A percentile compares a stretch with the other conserved stretches of the same genome.
Evolutionary conservation across 495 filamentous ascomycete genomes (phyloP).

Genomic region (Lasiosphaeria hispida): DNA sequence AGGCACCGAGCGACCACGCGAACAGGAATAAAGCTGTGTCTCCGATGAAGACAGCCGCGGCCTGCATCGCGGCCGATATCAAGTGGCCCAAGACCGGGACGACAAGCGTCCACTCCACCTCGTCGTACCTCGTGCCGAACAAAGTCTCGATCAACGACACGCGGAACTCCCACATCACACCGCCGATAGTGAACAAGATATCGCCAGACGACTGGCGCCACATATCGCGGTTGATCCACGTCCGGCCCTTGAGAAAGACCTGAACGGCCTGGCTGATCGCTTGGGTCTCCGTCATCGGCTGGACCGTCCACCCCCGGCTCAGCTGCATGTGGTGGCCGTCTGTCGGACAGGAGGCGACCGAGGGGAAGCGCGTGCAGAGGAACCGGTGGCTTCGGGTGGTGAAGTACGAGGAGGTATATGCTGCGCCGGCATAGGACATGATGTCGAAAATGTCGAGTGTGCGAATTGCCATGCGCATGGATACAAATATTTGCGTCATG

Average conservation of each 20-base stretch:
- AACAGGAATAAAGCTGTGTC: not conserved
- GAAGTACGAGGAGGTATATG: not conserved
- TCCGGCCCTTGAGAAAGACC: not conserved
- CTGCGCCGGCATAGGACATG: not conserved
- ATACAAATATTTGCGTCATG: not conserved
- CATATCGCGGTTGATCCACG: not conserved
- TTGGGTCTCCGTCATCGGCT: not conserved
- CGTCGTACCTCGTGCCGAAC: not conserved
- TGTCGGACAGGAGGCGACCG: not conserved
- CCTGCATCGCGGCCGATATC: not conserved
- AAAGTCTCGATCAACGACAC: not conserved
- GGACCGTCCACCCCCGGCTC: not conserved
- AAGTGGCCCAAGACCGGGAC: not conserved
- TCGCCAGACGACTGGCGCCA: not conserved
- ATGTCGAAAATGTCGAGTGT: no score
- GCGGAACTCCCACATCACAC: not conserved
- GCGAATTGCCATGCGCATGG: not conserved
- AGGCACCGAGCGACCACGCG: not conserved
- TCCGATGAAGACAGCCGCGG: not conserved
- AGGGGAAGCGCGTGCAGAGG: not conserved
- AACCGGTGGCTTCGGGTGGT: not conserved
- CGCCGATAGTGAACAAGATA: not conserved
- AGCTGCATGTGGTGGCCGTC: not conserved
- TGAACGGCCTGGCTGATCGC: no score
- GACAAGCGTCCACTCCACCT: not conserved